Base-by-base conservation (phyloP, 208 protist genomes). In the Crithidia mellificae region DNA sequence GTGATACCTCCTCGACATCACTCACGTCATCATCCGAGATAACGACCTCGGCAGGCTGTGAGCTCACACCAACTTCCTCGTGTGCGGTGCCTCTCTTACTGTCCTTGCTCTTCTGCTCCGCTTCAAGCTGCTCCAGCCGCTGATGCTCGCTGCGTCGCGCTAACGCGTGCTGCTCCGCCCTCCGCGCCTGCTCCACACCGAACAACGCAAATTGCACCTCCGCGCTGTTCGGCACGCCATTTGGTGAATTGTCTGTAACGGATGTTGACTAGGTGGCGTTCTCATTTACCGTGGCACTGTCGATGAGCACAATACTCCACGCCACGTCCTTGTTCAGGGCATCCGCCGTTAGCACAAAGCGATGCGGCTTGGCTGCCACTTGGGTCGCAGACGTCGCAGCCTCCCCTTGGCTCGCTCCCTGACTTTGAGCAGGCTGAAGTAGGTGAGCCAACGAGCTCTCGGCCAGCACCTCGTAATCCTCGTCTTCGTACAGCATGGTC, bases 401-500 rank as follows among this genome's bases (percentile, higher is more conserved):
- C 15, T 22, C 22, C 20, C 14, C 46, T 9, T 51, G 7, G 34
- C n/a, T 38, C 34, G 7, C 11, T 38, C 47, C 1, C 1, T 20
- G 22, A 32, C n/a, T n/a, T n/a, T n/a, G n/a, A 11, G 46, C 32
- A 15, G 30, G 47, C 41, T 25, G 62, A 44, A 52, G 43, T 47
- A 52, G 44, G 8, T 64, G 74, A 30, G 47, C 49, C 19, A 96
- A 80, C 19, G 65, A 43, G 15, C 44, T 55, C 17, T 32, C 64
- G 0, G 64, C 76, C 29, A 96, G 64, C 5, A 32, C 72, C 38
- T 96, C 87, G 63, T 88, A 93, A 62, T 90, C 87, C 30, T 86
- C 90, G 24, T 78, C 77, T 43, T 96, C 91, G 64, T 91, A 96
- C 8, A 96, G 9, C 32, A 93, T 52, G n/a, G 54, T 78, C 1